These are phyloP conservation scores for Discostella stelligera DNA, from an alignment of 352 stramenopile species.

Conservation along the genomic window DNA sequence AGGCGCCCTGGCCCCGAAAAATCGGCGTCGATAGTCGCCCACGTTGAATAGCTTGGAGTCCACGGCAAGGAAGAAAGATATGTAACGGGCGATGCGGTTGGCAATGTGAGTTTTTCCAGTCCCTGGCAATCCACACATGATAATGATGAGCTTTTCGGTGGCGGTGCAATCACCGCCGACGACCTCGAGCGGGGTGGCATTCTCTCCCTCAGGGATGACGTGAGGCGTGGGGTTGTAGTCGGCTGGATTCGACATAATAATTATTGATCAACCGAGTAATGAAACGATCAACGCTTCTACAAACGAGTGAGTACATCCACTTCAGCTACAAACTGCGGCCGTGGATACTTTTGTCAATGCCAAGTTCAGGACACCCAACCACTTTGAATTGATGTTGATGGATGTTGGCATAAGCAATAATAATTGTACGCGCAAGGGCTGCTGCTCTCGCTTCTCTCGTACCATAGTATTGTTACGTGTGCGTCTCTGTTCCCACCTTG, in stretches of 20 bases:
- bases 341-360: no score
- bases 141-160: slow-evolving; percentile 91
- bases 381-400: no score
- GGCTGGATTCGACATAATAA: slow-evolving; percentile 1
- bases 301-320: no score
- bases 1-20: slow-evolving; percentile 76
- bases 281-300: neutral
- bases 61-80: slow-evolving; percentile 85
- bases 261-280: neutral
- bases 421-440: no score
- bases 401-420: no score
- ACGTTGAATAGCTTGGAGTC: slow-evolving; percentile 91
- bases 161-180: slow-evolving; percentile 64
- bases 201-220: slow-evolving; percentile 73
- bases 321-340: no score
- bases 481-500: no score
- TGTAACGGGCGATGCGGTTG: slow-evolving; percentile 83
- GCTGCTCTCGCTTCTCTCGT: no score
- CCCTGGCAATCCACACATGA: slow-evolving; percentile 93
- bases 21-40: slow-evolving; percentile 88
- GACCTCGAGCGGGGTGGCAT: slow-evolving; percentile 78
- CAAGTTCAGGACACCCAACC: no score
- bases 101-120: slow-evolving; percentile 95
- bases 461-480: no score
- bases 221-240: slow-evolving; percentile 79